Percentiles rank a stretch among this genome's conserved stretches.
Evolutionary conservation across 2,329 filamentous ascomycete genomes (phyloP).

Genomic region (Fonsecaea monophora): DNA sequence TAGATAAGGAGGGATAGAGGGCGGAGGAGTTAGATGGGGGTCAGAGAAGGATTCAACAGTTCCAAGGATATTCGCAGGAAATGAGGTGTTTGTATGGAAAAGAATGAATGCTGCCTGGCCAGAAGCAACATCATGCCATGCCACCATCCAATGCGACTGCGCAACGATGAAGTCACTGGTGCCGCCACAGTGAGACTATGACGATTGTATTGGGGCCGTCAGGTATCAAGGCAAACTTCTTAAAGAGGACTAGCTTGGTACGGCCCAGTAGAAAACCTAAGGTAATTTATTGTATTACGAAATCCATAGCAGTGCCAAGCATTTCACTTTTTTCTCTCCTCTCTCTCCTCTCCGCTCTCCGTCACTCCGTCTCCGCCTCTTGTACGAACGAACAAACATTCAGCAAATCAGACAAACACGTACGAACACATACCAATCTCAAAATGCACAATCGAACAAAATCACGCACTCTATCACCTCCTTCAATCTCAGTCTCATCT

Average conservation of each 20-base stretch:
- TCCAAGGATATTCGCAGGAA: not conserved
- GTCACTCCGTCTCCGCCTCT: too few species aligned
- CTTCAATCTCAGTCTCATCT: too few species aligned
- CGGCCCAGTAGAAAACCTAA: not conserved
- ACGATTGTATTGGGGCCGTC: not conserved
- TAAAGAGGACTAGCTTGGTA: not conserved
- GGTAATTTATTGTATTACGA: not conserved
- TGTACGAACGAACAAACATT: too few species aligned
- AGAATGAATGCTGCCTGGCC: not conserved
- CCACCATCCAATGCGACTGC: not conserved
- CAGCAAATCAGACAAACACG: too few species aligned
- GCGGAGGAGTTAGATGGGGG: not conserved
- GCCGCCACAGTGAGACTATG: not conserved
- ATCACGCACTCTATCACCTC: too few species aligned
- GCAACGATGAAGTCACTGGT: not conserved
- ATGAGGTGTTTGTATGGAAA: not conserved
- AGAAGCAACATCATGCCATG: not conserved
- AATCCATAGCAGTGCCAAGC: not conserved
- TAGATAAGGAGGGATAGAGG: not conserved
- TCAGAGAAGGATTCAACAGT: not conserved
- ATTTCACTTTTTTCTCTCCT: not conserved
- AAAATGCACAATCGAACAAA: too few species aligned
- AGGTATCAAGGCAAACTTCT: not conserved
- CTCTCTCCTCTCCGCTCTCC: too few species aligned
- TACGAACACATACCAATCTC: too few species aligned